Conservation (phyloP, 352 stramenopile species). For the Blastocystis sp. region DNA sequence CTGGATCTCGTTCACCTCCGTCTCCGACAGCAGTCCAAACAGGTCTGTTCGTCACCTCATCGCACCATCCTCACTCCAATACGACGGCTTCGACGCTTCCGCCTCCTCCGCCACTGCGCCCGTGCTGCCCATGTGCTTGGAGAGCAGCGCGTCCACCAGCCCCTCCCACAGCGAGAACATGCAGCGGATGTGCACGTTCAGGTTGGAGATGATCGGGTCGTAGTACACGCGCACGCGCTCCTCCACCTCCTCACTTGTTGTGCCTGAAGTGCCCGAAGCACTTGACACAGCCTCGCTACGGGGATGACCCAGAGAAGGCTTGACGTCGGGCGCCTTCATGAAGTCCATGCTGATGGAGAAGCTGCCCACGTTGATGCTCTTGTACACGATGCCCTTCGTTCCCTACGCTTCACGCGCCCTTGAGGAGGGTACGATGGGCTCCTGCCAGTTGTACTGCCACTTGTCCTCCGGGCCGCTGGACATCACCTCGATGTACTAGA, state of each 20-base stretch:
- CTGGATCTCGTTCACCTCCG: conserved; percentile 56
- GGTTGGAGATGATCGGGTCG: conserved; percentile 26
- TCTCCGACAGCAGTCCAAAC: conserved; percentile 35
- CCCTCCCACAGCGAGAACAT: conserved; percentile 63
- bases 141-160: neutral
- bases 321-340: neutral
- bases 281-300: too few species aligned
- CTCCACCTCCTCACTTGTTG: neutral
- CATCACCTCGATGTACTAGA: conserved; percentile 62
- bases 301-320: neutral
- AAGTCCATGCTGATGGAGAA: conserved; percentile 46
- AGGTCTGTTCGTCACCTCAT: neutral
- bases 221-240: conserved; percentile 49
- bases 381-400: conserved; percentile 49
- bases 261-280: too few species aligned
- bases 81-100: neutral
- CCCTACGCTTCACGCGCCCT: neutral
- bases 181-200: conserved; percentile 44
- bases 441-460: conserved; percentile 62
- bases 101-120: neutral
- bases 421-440: neutral
- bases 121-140: neutral
- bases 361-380: conserved; percentile 58
- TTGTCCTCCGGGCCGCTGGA: conserved; percentile 57
- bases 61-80: conserved; percentile 20